Conservation (phyloP, 148 eudicot genomes). For the Nyssa sinensis region DNA sequence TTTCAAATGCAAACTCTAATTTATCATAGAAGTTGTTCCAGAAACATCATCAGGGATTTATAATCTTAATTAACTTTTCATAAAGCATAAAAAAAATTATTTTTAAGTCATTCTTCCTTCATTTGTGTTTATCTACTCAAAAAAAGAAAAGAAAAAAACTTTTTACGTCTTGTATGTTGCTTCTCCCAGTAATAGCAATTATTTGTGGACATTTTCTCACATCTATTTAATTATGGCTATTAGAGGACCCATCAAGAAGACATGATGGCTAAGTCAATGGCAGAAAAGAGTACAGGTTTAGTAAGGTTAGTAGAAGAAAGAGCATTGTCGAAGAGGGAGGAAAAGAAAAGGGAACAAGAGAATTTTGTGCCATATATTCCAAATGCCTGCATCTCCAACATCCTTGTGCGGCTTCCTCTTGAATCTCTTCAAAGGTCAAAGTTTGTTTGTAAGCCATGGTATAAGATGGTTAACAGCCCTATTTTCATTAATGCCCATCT, state of each 20-base stretch:
- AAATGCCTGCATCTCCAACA: constrained; percentile 35
- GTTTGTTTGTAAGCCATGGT: constrained; percentile 55
- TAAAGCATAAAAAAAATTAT: too few relatives aligned
- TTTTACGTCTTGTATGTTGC: not conserved
- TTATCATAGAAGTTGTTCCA: too few relatives aligned
- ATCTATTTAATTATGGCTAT: not conserved
- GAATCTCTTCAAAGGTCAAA: constrained; percentile 34
- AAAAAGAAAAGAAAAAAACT: too few relatives aligned
- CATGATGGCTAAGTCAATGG: constrained; percentile 1
- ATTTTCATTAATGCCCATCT: constrained; percentile 34
- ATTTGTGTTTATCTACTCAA: too few relatives aligned
- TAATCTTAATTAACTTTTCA: too few relatives aligned
- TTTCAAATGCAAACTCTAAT: too few relatives aligned
- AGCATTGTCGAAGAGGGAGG: constrained; percentile 24
- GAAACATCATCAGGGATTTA: too few relatives aligned
- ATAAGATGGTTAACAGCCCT: constrained; percentile 26
- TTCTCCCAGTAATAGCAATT: not conserved
- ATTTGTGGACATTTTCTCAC: not conserved
- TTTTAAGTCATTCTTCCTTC: too few relatives aligned
- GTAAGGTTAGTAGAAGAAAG: constrained; percentile 34
- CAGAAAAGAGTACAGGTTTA: constrained; percentile 18
- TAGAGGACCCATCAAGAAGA: not conserved
- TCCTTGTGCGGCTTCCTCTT: constrained; percentile 49
- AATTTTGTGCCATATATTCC: constrained; percentile 25
- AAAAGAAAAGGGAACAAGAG: constrained; percentile 21